Base-by-base conservation (phyloP, 768 basidiomycete species). In the Kwoniella sp. region DNA sequence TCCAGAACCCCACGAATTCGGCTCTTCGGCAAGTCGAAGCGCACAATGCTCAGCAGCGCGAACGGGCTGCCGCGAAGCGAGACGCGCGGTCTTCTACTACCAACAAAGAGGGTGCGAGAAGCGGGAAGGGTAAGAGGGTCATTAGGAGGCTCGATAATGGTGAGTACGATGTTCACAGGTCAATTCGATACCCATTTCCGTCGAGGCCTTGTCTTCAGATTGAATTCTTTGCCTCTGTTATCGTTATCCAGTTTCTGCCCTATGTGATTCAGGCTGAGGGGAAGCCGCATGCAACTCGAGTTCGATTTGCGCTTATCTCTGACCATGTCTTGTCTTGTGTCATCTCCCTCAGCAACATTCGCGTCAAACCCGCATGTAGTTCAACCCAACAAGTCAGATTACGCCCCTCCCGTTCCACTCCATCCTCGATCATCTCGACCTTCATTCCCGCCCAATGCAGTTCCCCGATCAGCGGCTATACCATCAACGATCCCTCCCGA, bases 101-200 rank as follows among this genome's bases (percentile, higher is more conserved):
- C 8, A 70, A 58, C 28, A n/a, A 25, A 8, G 50, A 51, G 3
- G 65, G 51, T 1, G 55, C 45, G 23, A 59, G 73, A 29, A 64
- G 48, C 58, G 69, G 71, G 41, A 70, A 63, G 17, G 78, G 79
- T 1, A 79, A 79, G 62, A 55, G 78, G 26, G 67, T 76, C 11
- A 54, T 75, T 25, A 63, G 79, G 41, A 30, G 79, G 41, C 59
- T 62, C 31, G 79, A 81, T 58, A 81, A 81, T 73, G 79, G 79
- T 80, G 13, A 55, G 79, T 68, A 1, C 13, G 1, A 47, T 29
- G 57, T 34, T 2, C 15, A 26, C 26, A 41, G 17, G 13, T 34
- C 34, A 34, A 34, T 34, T 5, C 5, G 13, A 34, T 34, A 13
- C 13, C 34, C 5, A 34, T 34, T 34, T 13, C 13, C 34, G 13